Base-by-base conservation (phyloP, 2,329 filamentous ascomycete genomes). In the Phaeophleospora eucalypticola region DNA sequence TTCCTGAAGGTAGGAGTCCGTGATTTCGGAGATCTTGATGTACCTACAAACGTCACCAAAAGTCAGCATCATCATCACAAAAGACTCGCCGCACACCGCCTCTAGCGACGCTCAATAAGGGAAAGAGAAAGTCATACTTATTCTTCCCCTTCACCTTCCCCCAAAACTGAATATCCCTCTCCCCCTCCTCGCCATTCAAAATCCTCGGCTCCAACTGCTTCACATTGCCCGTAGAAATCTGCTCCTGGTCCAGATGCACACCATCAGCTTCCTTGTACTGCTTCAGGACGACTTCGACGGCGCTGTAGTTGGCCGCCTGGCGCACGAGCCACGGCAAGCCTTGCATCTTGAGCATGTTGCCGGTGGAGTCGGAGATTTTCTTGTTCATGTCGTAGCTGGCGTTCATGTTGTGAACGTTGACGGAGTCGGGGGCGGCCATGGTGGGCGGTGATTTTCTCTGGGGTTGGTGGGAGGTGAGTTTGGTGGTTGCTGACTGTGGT, bases 371-470 rank as follows among this genome's bases (percentile, higher is more conserved):
- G 49, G 86, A 89, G 57, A 89, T 74, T 52, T 72, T 70, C 65
- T 86, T 86, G 77, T 93, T 90, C 87, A 90, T 78, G 48, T 74
- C 66, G 77, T 83, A 90, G 62, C 77, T 79, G 53, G 86, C 87
- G 59, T 69, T 81, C 58, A 90, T 77, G 71, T 88, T 76, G 54
- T 77, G 76, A 58, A 83, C 76, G 41, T 77, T 87, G 72, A 84
- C 80, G 52, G 76, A 75, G 43, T 77, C 67, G 46, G 45, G 87
- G 86, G 84, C 84, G 55, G 86, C 85, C 86, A 90, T 90, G 20
- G 19, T 41, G 33, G n/a, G 36, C 4, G 16, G 19, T 29, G 24
- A 29, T 29, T 29, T 29, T 29, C 24, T 29, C 24, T 29, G 24
- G 24, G 12, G 24, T 29, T 12, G 15, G 8, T 37, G 8, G 9